Percentiles rank a stretch among this genome's conserved stretches.
These are phyloP conservation scores for Oryza brachyantha DNA, from an alignment of 176 grass and related monocot species.

Conservation along the genomic window DNA sequence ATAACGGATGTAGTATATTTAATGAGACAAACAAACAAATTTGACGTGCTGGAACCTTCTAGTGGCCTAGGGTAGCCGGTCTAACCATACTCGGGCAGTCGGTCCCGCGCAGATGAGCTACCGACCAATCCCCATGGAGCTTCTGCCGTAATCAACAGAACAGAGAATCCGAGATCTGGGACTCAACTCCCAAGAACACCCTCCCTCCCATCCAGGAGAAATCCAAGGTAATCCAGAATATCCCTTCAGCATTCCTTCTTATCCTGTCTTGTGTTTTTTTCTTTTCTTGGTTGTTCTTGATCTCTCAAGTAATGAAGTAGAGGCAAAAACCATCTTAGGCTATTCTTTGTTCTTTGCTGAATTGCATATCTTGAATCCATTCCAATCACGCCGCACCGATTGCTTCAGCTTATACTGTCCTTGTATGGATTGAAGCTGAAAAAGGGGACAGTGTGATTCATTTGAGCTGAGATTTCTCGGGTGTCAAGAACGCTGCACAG, in stretches of 20 bases:
- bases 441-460: not conserved
- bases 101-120: not conserved
- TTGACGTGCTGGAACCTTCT: no score
- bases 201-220: not conserved
- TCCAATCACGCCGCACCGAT: not conserved
- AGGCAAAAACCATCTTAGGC: not conserved
- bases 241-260: not conserved
- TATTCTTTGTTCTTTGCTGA: not conserved
- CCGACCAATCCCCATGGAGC: conserved; percentile 23
- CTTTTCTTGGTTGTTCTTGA: not conserved
- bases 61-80: no score
- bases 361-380: not conserved
- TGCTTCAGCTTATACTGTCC: not conserved
- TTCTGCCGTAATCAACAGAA: not conserved
- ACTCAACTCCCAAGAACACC: not conserved
- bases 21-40: no score
- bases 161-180: not conserved
- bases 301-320: not conserved
- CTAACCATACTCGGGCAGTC: no score
- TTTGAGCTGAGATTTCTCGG: not conserved
- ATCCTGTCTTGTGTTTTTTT: not conserved
- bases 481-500: no score
- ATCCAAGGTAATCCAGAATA: not conserved
- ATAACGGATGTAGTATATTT: no score
- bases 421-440: not conserved